A percentile compares a stretch with the other conserved stretches of the same genome.
phyloP scores from a whole-genome alignment of 352 stramenopile species.

The Globisporangium perplexum region DNA sequence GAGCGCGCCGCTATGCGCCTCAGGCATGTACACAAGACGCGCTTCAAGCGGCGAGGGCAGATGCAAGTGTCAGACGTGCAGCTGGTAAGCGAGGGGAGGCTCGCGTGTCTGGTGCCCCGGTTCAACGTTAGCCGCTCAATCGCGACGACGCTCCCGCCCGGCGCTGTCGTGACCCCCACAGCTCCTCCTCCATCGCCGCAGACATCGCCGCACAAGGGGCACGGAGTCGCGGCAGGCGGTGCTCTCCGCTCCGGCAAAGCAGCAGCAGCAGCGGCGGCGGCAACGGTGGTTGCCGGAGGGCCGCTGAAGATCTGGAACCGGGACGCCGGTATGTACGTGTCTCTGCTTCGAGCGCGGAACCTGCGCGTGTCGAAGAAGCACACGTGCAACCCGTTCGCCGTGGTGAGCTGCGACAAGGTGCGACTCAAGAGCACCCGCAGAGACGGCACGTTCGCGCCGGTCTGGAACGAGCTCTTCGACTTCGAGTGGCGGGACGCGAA shows the following conservation, averaged over 20 bases:
- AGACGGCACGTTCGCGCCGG: constrained; percentile 50
- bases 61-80: constrained; percentile 63
- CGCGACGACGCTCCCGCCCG: constrained; percentile 23
- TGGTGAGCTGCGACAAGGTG: constrained; percentile 44
- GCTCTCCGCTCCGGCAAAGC: background rate
- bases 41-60: constrained; percentile 62
- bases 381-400: constrained; percentile 66
- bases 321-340: constrained; percentile 35
- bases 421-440: constrained; percentile 65
- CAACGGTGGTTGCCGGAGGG: background rate
- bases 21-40: constrained; percentile 37
- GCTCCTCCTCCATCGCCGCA: background rate
- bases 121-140: constrained; percentile 53
- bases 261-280: background rate
- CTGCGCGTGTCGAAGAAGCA: constrained; percentile 58
- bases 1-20: constrained; percentile 39
- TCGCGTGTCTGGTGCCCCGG: constrained; percentile 45
- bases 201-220: constrained; percentile 5
- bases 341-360: constrained; percentile 41
- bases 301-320: constrained; percentile 53
- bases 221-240: constrained; percentile 3
- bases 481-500: constrained; percentile 44
- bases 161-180: constrained; percentile 1
- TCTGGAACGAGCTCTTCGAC: constrained; percentile 79
- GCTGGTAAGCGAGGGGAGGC: constrained; percentile 34